phyloP scores from a whole-genome alignment of 1,139 yeast species.

The Magnusiomyces clavatus region DNA sequence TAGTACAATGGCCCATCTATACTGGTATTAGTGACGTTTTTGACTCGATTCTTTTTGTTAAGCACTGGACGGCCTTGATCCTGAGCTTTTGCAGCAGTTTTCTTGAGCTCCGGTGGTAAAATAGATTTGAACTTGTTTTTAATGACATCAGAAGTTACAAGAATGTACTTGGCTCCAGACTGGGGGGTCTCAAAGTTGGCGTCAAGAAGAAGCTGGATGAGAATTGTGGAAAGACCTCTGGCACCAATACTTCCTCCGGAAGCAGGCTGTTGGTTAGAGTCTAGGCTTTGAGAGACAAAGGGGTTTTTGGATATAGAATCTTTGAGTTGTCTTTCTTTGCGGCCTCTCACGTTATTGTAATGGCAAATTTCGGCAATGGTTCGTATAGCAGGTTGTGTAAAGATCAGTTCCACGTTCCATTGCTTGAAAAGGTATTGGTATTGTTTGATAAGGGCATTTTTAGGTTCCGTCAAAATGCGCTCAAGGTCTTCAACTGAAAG shows the following conservation, averaged over 20 bases:
- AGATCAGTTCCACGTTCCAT: conserved; percentile 41
- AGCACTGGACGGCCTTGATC: not conserved
- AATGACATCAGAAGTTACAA: conserved; percentile 22
- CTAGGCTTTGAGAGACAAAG: too few species aligned
- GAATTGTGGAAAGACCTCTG: conserved; percentile 44
- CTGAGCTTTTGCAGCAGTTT: not conserved
- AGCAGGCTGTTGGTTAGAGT: too few species aligned
- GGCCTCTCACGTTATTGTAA: conserved; percentile 25
- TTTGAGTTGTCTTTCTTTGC: too few species aligned
- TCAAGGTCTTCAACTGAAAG: conserved; percentile 38
- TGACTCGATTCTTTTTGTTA: not conserved
- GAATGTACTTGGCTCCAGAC: conserved; percentile 40
- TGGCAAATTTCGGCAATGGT: conserved; percentile 39
- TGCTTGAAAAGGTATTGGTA: conserved; percentile 43
- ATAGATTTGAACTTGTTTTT: conserved; percentile 3
- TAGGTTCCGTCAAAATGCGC: conserved; percentile 44
- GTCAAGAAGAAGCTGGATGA: conserved; percentile 42
- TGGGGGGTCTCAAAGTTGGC: conserved; percentile 51
- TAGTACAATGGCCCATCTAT: conserved; percentile 11
- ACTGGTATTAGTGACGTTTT: not conserved
- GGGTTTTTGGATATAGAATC: too few species aligned
- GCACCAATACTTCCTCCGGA: conserved; percentile 42
- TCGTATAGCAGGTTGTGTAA: conserved; percentile 40
- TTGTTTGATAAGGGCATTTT: conserved; percentile 43
- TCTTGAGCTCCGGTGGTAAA: not conserved